Evolutionary conservation across 371 early-diverging fungal species (phyloP).

Genomic region (Batkoa obscura): DNA sequence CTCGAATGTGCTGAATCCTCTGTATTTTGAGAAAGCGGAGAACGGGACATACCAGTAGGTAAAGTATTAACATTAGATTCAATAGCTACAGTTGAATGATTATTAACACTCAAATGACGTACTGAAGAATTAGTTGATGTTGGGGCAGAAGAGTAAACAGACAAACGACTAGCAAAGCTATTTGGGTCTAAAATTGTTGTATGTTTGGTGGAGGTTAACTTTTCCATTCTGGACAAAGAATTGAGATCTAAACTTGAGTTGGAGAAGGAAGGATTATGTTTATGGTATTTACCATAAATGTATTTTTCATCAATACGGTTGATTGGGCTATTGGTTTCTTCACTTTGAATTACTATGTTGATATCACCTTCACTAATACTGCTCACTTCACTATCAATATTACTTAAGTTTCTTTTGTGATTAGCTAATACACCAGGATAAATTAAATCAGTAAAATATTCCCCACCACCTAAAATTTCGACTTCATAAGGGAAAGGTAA

Average conservation of each 20-base stretch:
- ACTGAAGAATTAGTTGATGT: too few species aligned
- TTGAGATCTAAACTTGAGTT: background rate
- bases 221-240: background rate
- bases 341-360: background rate
- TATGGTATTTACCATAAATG: slow-evolving; percentile 3
- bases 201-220: background rate
- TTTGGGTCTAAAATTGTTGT: too few species aligned
- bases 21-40: too few species aligned
- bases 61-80: too few species aligned
- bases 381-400: background rate
- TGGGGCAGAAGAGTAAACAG: too few species aligned
- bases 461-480: slow-evolving; percentile 3
- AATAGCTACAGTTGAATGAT: too few species aligned
- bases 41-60: too few species aligned
- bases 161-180: too few species aligned
- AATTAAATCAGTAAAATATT: slow-evolving; percentile 4
- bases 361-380: background rate
- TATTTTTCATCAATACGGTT: background rate
- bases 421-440: background rate
- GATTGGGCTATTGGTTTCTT: background rate
- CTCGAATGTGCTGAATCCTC: too few species aligned
- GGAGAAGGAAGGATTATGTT: background rate
- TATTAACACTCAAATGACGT: too few species aligned
- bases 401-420: background rate
- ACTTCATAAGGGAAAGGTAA: slow-evolving; percentile 4